phyloP scores from a whole-genome alignment of 192 early-diverging fungal genomes.

The Backusella tuberculispora region DNA sequence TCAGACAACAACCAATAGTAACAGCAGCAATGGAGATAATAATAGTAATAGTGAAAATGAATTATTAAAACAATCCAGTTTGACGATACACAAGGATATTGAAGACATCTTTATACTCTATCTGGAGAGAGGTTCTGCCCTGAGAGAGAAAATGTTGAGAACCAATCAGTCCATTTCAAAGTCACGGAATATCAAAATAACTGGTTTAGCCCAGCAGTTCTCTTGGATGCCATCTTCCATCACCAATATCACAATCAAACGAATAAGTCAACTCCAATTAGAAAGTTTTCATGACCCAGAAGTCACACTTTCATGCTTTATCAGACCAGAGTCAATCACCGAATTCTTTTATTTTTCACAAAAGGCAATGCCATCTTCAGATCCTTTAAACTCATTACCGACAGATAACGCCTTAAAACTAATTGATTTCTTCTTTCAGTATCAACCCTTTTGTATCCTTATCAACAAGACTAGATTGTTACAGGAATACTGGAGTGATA shows the following conservation, averaged over 20 bases:
- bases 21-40: not conserved
- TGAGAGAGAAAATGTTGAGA: not conserved
- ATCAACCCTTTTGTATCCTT: constrained; percentile 26
- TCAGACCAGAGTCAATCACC: not conserved
- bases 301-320: not conserved
- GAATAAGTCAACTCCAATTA: not conserved
- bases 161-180: constrained; percentile 5
- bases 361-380: not conserved
- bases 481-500: constrained; percentile 36
- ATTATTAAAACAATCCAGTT: not conserved
- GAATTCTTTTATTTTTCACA: constrained; percentile 3
- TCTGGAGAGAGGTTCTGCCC: not conserved
- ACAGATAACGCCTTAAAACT: constrained; percentile 26
- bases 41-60: not conserved
- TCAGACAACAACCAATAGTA: not conserved
- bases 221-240: not conserved
- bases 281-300: not conserved
- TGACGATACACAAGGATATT: constrained; percentile 2
- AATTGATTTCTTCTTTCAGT: constrained; percentile 34
- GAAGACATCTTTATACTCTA: not conserved
- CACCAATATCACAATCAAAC: not conserved
- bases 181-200: not conserved
- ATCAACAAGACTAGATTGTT: constrained; percentile 37
- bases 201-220: not conserved
- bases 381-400: constrained; percentile 27